Evolutionary conservation across 768 basidiomycete genomes (phyloP), one percentile per base, ranked within the genome.

Genomic region (Leccinum variicolor): DNA sequence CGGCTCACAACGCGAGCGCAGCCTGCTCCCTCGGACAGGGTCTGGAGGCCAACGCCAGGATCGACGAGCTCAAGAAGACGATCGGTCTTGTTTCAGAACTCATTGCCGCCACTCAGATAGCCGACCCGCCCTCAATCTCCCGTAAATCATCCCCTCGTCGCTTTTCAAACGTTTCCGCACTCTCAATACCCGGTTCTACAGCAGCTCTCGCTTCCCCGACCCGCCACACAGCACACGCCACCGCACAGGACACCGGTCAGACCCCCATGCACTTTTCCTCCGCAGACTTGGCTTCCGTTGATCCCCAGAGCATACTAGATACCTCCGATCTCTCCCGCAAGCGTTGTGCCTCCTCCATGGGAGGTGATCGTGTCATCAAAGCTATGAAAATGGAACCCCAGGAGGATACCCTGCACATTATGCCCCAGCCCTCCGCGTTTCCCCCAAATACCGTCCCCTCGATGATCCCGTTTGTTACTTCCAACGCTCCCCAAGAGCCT

Each of bases 41-140:
- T 51, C 59, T 74, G 8, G 79, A 81, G 62, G 80, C 81, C 6
- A 75, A 76, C 41, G 76, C 68, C 28, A 81, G 80, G 63, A 79
- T 86, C 54, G 81, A 79, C 64, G 78, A 84, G 57, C 76, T 86
- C 63, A 83, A 75, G 65, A 77, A 79, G 66, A 79, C 81, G 34
- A 80, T 86, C 53, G 70, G 74, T 5, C 69, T 80, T 55, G 82
- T 84, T 26, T 76, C 83, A 7, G 79, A 83, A 50, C 79, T 84
- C 72, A 79, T 86, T 64, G 73, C 79, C 10, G 75, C 69, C 54
- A 79, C 73, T 9, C 71, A 71, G 66, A 74, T 75, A 67, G 45
- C 66, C 15, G 75, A 76, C 59, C 52, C 73, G 0, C 66, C 64
- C 17, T 57, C 69, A 4, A 31, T 75, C 61, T 73, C 79, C 3